A percentile compares a stretch with the other conserved stretches of the same genome.
phyloP scores from a whole-genome alignment of 1,284 basidiomycete species.

The Marasmius tenuissimus region DNA sequence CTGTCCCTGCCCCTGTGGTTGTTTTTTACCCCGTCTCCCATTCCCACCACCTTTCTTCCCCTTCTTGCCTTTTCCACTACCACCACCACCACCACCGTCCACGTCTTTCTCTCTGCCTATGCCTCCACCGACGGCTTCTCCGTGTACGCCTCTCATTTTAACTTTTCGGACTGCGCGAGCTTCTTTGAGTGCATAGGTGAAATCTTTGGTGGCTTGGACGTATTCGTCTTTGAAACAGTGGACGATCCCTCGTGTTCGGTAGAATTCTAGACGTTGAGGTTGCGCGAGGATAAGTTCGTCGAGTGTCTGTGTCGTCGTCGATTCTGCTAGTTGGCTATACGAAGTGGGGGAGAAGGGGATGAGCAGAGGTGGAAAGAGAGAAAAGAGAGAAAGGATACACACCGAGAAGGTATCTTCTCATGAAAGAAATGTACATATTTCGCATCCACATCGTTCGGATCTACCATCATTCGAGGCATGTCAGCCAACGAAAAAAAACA shows the following conservation, averaged over 20 bases:
- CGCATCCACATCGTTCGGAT: constrained; percentile 74
- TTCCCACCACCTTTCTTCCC: constrained; percentile 32
- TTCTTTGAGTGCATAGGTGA: constrained; percentile 75
- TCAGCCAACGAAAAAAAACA: background rate
- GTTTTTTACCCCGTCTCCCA: constrained; percentile 43
- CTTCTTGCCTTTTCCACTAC: constrained; percentile 28
- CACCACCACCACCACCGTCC: background rate
- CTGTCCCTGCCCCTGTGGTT: constrained; percentile 26
- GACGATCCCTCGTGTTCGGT: constrained; percentile 79
- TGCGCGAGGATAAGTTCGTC: constrained; percentile 71
- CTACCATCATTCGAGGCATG: constrained; percentile 31
- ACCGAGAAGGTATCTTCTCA: constrained; percentile 88
- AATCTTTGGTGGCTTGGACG: constrained; percentile 67
- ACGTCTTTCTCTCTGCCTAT: background rate
- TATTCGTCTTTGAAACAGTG: constrained; percentile 85
- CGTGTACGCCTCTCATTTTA: constrained; percentile 23
- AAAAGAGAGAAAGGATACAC: constrained; percentile 21
- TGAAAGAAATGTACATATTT: constrained; percentile 88
- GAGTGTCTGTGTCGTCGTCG: constrained; percentile 68
- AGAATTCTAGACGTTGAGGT: constrained; percentile 77
- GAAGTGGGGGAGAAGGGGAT: constrained; percentile 1
- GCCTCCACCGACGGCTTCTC: background rate
- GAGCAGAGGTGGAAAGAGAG: background rate
- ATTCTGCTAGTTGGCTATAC: constrained; percentile 75
- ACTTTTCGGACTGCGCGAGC: constrained; percentile 67